A percentile compares a stretch with the other conserved stretches of the same genome.
Conservation (phyloP, 768 basidiomycete species). For the Mycena belliarum region DNA sequence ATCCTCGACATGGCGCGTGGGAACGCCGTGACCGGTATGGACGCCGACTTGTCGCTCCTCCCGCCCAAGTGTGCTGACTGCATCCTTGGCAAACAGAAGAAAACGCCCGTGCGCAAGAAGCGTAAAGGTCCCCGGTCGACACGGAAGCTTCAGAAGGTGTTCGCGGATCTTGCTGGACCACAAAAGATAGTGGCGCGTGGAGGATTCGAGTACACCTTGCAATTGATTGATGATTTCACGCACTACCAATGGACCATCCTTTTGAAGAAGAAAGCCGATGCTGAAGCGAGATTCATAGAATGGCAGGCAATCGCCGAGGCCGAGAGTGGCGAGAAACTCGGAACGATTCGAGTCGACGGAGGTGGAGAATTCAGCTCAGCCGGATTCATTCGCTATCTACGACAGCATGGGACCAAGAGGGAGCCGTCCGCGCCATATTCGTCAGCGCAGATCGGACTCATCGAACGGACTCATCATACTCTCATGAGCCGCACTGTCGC, state of each 20-base stretch:
- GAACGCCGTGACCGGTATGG: background rate
- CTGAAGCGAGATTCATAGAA: background rate
- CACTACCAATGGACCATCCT: background rate
- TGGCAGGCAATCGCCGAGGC: background rate
- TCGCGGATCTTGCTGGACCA: background rate
- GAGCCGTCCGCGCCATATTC: background rate
- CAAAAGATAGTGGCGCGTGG: background rate
- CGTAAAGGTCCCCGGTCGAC: background rate
- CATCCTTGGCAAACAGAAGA: constrained; percentile 3
- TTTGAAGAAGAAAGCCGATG: background rate
- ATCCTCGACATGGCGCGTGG: constrained; percentile 1
- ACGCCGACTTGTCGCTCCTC: background rate
- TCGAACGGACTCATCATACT: background rate
- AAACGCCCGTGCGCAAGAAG: background rate
- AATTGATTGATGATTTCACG: background rate
- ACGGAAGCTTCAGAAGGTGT: background rate
- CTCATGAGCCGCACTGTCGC: background rate
- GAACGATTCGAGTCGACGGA: background rate
- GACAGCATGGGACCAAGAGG: background rate
- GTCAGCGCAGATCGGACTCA: constrained; percentile 1
- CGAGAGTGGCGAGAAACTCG: background rate
- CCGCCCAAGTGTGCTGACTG: constrained; percentile 4
- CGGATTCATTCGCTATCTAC: background rate
- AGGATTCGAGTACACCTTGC: constrained; percentile 1
- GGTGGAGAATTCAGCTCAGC: background rate